Conservation (phyloP, 1,284 basidiomycete species). For the Malassezia pachydermatis region DNA sequence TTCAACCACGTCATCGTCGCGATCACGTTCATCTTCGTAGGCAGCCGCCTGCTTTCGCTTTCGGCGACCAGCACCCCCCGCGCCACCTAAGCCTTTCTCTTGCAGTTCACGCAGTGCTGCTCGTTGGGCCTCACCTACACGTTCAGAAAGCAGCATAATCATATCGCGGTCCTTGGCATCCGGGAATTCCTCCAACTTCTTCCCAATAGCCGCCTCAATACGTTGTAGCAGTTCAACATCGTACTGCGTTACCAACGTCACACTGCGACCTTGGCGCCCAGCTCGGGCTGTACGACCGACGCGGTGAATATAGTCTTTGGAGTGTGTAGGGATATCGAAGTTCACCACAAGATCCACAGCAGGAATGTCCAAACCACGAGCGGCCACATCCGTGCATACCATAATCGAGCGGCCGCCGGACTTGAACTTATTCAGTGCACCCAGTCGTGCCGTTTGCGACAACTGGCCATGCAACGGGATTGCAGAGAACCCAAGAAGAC, state of each 20-base stretch:
- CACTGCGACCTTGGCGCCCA: constrained; percentile 84
- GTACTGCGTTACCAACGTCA: constrained; percentile 95
- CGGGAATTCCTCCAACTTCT: constrained; percentile 84
- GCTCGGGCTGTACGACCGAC: constrained; percentile 96
- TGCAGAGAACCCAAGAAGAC: constrained; percentile 83
- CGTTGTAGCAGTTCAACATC: constrained; percentile 93
- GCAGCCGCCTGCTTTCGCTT: constrained; percentile 25
- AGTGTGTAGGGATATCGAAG: constrained; percentile 94
- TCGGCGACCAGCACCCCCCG: constrained; percentile 33
- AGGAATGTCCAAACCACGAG: constrained; percentile 82
- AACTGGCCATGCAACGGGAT: constrained; percentile 93
- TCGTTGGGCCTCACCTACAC: constrained; percentile 78
- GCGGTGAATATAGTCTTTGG: constrained; percentile 97
- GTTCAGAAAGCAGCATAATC: constrained; percentile 73
- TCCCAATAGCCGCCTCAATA: constrained; percentile 68
- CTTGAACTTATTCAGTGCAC: constrained; percentile 93
- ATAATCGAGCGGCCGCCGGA: constrained; percentile 80
- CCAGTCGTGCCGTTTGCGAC: constrained; percentile 81
- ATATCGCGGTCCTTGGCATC: constrained; percentile 70
- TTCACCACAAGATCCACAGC: constrained; percentile 95
- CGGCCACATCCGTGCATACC: constrained; percentile 96
- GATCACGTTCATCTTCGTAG: constrained; percentile 40
- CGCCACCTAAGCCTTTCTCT: constrained; percentile 36
- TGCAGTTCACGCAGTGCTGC: constrained; percentile 63
- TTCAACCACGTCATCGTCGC: constrained; percentile 43